phyloP scores from a whole-genome alignment of 352 stramenopile species.

The Blastocystis sp. region DNA sequence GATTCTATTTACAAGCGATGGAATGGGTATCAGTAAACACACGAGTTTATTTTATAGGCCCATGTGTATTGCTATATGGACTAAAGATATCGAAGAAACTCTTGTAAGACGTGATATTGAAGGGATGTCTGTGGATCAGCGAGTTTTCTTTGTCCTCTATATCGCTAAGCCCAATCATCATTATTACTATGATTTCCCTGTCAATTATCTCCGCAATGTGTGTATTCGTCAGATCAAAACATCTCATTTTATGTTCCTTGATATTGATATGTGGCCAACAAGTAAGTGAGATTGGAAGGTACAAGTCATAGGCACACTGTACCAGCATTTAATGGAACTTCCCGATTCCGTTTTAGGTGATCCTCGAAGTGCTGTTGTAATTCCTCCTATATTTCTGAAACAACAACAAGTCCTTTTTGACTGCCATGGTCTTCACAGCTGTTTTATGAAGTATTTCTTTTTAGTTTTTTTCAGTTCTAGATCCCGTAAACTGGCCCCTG shows the following conservation, averaged over 20 bases:
- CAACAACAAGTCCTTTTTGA: not conserved
- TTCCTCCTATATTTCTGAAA: constrained; percentile 40
- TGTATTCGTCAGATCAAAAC: constrained; percentile 62
- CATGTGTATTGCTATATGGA: constrained; percentile 30
- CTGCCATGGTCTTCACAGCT: not conserved
- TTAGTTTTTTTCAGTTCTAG: not conserved
- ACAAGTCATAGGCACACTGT: not conserved
- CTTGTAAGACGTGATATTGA: not conserved
- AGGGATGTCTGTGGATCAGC: not conserved
- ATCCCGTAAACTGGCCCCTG: not conserved
- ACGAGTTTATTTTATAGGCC: not conserved
- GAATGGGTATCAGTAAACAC: not conserved
- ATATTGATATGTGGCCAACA: constrained; percentile 66
- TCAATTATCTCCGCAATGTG: constrained; percentile 56
- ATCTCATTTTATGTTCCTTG: constrained; percentile 48
- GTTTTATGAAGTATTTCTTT: not conserved
- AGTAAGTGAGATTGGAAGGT: not conserved
- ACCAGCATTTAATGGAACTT: not conserved
- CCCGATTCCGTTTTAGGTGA: not conserved
- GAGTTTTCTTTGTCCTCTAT: not conserved
- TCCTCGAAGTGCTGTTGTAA: not conserved
- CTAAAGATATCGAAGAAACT: not conserved
- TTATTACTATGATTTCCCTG: constrained; percentile 49
- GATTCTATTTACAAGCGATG: not conserved
- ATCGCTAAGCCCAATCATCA: not conserved